Percentiles rank a stretch among this genome's conserved stretches.
These are phyloP conservation scores for Russula brevipes DNA, from an alignment of 768 basidiomycete species.

Conservation along the genomic window DNA sequence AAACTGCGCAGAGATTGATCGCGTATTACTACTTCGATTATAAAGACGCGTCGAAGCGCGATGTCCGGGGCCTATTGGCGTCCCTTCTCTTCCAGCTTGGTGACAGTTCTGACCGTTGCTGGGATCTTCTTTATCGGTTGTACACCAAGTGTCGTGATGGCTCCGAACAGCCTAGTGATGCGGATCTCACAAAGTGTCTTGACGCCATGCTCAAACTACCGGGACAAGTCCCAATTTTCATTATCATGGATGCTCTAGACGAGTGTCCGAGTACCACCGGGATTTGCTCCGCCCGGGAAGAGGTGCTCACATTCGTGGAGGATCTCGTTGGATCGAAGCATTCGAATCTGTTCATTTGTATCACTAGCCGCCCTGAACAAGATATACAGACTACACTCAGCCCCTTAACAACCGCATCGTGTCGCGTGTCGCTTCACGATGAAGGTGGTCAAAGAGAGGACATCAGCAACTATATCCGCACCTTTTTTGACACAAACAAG, in stretches of 20 bases:
- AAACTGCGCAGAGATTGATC: background rate
- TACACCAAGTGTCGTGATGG: background rate
- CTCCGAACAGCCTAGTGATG: background rate
- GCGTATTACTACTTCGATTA: slow-evolving; percentile 4
- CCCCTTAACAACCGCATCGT: background rate
- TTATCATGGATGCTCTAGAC: background rate
- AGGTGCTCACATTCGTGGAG: background rate
- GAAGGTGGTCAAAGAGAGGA: background rate
- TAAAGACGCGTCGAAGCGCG: background rate
- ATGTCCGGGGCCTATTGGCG: background rate
- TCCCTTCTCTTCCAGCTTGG: background rate
- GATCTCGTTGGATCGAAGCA: background rate
- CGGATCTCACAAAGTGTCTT: background rate
- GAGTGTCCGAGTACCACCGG: background rate
- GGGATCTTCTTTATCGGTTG: background rate
- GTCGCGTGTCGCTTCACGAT: background rate
- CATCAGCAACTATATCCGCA: background rate
- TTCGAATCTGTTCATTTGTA: background rate
- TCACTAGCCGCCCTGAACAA: background rate
- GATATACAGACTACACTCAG: background rate
- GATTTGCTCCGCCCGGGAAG: background rate
- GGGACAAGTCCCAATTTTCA: background rate
- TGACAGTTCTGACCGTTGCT: background rate
- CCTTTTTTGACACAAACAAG: background rate
- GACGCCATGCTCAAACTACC: background rate